Evolutionary conservation across 768 basidiomycete species (phyloP), one percentile per base, ranked within the genome.

Genomic region (Mycena kentingensis): DNA sequence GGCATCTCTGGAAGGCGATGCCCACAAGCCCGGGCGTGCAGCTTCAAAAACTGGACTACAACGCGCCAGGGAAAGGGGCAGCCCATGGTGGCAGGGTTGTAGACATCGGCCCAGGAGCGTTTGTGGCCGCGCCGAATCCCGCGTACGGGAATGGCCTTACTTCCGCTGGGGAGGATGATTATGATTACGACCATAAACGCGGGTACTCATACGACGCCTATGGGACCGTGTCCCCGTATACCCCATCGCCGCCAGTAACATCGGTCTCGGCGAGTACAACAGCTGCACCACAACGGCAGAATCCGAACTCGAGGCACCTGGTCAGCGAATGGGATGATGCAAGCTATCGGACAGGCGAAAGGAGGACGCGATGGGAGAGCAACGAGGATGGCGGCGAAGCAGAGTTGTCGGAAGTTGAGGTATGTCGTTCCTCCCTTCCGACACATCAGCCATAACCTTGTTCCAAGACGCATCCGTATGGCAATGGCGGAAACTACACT

Each of bases 321-420:
- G 28, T 39, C 13, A 53, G 49, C 25, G 47, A 29, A n/a, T 48
- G 47, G 52, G 52, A 54, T 18, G 46, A 47, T 15, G 36, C 47
- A 24, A 53, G 45, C n/a, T 41, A 53, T 19, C 32, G 15, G 21
- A 28, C 26, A 18, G 46, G 36, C 19, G 36, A 16, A 12, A 24
- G 26, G 21, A 26, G 26, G 29, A 18, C 42, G 24, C 5, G 42
- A 18, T 39, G 36, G 35, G 36, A 34, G 4, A 19, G 11, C 34
- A 12, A 27, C 19, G 26, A 25, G 21, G 31, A 28, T 26, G 43
- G 22, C 15, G 25, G 4, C 31, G 47, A 38, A 22, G 0, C 51
- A 28, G 45, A 51, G 10, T 7, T 43, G 37, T 34, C 29, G 3
- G 49, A 46, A 16, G 49, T 41, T 4, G 49, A 44, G 42, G 48